Evolutionary conservation across 768 basidiomycete species (phyloP).

Genomic region (Podaxis sp.): DNA sequence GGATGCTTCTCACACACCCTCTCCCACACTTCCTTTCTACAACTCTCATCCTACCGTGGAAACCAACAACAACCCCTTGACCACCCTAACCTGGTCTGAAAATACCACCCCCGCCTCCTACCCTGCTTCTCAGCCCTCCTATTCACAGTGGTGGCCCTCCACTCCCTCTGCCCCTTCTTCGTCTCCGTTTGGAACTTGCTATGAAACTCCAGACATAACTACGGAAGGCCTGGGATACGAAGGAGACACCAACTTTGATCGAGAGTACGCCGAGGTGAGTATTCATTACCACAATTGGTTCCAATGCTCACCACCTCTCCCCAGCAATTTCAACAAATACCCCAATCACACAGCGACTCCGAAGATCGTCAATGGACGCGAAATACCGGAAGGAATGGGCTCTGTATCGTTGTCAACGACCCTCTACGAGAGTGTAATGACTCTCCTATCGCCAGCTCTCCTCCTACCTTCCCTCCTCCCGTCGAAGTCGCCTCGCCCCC

Average conservation of each 20-base stretch:
- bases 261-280: conserved; percentile 27
- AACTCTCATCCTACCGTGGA: conserved; percentile 4
- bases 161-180: conserved; percentile 8
- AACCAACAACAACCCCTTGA: not conserved
- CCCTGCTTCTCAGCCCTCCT: conserved; percentile 7
- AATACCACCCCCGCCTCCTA: conserved; percentile 2
- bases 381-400: conserved; percentile 21
- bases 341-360: conserved; percentile 20
- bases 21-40: conserved; percentile 7
- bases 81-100: conserved; percentile 6
- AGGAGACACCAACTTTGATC: conserved; percentile 22
- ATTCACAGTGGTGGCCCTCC: conserved; percentile 5
- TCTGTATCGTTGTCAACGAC: conserved; percentile 26
- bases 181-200: conserved; percentile 12
- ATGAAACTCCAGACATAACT: conserved; percentile 14
- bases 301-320: not conserved
- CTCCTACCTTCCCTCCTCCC: conserved; percentile 21
- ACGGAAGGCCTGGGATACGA: conserved; percentile 28
- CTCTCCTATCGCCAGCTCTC: conserved; percentile 17
- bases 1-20: conserved; percentile 13
- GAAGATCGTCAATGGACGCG: conserved; percentile 26
- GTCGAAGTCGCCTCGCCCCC: conserved; percentile 18
- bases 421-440: conserved; percentile 23
- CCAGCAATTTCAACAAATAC: conserved; percentile 23
- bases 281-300: conserved; percentile 3